These are phyloP conservation scores for Globisporangium paroecandrum DNA, from an alignment of 352 stramenopile species.

Conservation along the genomic window DNA sequence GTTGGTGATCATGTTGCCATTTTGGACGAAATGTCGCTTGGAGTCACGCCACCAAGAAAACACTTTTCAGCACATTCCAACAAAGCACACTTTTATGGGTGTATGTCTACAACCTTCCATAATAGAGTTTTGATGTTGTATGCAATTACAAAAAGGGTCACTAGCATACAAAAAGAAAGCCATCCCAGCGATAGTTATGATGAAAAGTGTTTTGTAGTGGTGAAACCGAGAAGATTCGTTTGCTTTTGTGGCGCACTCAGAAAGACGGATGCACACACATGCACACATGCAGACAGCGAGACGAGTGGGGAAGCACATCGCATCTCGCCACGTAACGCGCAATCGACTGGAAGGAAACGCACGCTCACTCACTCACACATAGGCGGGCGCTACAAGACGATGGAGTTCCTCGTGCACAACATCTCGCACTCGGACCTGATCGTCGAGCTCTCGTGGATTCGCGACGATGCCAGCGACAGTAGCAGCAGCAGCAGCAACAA, in stretches of 20 bases:
- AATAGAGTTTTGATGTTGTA: neutral
- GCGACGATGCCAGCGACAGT: conserved; percentile 24
- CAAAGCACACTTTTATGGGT: neutral
- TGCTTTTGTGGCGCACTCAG: neutral
- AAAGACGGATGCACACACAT: neutral
- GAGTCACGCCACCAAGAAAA: neutral
- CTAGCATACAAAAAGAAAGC: neutral
- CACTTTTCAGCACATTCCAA: no score
- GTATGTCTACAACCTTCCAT: neutral
- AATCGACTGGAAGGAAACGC: neutral
- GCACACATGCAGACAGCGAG: neutral
- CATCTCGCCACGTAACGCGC: neutral
- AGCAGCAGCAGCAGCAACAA: neutral
- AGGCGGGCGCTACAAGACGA: neutral
- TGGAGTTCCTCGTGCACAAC: conserved; percentile 97
- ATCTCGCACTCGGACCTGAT: conserved; percentile 96
- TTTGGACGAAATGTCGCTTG: no score
- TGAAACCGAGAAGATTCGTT: neutral
- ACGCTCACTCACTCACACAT: neutral
- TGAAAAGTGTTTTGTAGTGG: neutral
- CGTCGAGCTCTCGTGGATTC: conserved; percentile 83
- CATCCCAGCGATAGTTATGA: neutral
- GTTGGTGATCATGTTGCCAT: no score
- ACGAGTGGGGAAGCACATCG: neutral
- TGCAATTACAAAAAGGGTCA: neutral